Conservation (phyloP, 331 rosid genomes). For the Malus hybrid region DNA sequence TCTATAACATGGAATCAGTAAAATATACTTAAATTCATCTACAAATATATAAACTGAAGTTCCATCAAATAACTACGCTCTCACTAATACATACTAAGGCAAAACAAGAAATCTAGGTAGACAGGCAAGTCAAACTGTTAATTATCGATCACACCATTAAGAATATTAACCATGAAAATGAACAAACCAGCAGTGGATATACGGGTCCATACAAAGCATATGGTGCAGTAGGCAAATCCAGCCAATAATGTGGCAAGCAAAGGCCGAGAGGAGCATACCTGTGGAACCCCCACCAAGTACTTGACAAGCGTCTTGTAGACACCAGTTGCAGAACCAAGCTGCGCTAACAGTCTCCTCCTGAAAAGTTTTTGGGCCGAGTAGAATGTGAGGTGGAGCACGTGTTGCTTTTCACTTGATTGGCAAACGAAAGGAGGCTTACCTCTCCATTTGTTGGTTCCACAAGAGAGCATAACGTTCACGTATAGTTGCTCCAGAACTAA, state of each 20-base stretch:
- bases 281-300: constrained; percentile 97
- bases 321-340: constrained; percentile 96
- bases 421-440: constrained; percentile 33
- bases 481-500: constrained; percentile 77
- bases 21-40: constrained; percentile 6
- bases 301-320: constrained; percentile 97
- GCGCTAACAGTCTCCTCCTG: constrained; percentile 92
- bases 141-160: not conserved
- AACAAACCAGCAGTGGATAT: not conserved
- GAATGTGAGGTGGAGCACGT: constrained; percentile 13
- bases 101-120: not conserved
- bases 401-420: not conserved
- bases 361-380: constrained; percentile 11
- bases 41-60: not conserved
- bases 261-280: constrained; percentile 41
- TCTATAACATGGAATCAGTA: not conserved
- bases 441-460: constrained; percentile 97
- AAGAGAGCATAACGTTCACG: constrained; percentile 69
- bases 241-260: not conserved
- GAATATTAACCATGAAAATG: not conserved
- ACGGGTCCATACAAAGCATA: not conserved
- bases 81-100: not conserved
- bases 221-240: constrained; percentile 1
- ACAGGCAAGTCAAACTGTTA: not conserved
- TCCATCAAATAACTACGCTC: not conserved